Base-by-base conservation (phyloP, 805 yeast genomes). In the Cyberlindnera japonica region DNA sequence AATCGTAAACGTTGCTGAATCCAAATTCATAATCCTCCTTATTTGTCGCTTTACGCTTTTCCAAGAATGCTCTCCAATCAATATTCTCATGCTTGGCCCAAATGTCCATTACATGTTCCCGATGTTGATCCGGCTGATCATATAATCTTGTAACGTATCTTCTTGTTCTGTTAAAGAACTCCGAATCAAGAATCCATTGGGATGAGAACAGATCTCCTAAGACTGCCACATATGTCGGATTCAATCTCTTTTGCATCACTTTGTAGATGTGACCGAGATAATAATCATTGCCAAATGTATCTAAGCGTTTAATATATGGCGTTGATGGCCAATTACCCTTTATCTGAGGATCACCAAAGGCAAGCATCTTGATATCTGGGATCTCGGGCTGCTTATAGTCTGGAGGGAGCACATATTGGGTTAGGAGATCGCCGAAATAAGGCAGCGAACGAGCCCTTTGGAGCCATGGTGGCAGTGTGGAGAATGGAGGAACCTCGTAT, bases 311-410 rank as follows among this genome's bases (percentile, higher is more conserved):
- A 43, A 86, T 68, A 54, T 81, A 79, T 12, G 81, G 76, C 1
- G 95, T 83, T 19, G 69, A 65, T 7, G 74, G 75, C 83, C 87
- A 80, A 51, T 81, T 77, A 3, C 99, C 99, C 47, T 91, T 85
- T 61, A 93, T 90, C 65, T 93, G 99, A 0, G 99, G 99, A 57
- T 93, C 99, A 6, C 98, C 99, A 61, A 89, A 81, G 6, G 95
- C 83, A 48, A 90, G 61, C 62, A 93, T 62, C 47, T 77, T 77
- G 37, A 90, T 73, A 50, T 74, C 79, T 10, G 50, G 48, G 4
- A 49, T 41, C 3, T 19, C 34, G 20, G 50, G 47, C 12, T 37
- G 23, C 15, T 33, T 43, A 28, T 44, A 28, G 27, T 38, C 31
- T 43, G 52, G 27, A 25, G 51, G 40, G 22, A 62, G 16, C 41